phyloP scores from a whole-genome alignment of 257 asterid genomes.

The Gentiana macrophylla region DNA sequence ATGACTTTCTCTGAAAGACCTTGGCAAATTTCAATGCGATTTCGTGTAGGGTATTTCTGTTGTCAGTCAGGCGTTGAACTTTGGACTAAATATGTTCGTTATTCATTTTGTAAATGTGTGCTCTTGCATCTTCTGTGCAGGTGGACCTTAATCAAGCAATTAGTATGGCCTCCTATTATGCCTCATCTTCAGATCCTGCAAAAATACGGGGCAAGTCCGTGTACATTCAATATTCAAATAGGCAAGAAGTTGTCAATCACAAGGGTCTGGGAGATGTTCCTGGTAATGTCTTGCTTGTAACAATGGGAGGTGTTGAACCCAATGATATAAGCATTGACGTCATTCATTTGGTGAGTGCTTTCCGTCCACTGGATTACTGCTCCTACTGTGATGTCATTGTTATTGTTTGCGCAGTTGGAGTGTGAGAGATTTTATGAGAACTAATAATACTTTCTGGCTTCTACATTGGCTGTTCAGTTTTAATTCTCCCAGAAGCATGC shows the following conservation, averaged over 20 bases:
- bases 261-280: slow-evolving; percentile 80
- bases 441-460: too few species aligned
- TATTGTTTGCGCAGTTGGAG: neutral
- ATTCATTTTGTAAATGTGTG: neutral
- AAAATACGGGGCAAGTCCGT: slow-evolving; percentile 78
- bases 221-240: slow-evolving; percentile 73
- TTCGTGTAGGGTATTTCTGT: too few species aligned
- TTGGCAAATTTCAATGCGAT: too few species aligned
- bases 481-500: too few species aligned
- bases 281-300: slow-evolving; percentile 74
- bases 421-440: neutral
- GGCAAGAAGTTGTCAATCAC: slow-evolving; percentile 76
- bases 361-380: neutral
- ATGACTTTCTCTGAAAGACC: too few species aligned
- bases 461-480: too few species aligned
- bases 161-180: slow-evolving; percentile 69
- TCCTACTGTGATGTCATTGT: neutral
- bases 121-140: slow-evolving; percentile 24
- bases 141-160: slow-evolving; percentile 78
- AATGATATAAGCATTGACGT: slow-evolving; percentile 83
- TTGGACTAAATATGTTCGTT: too few species aligned
- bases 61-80: too few species aligned
- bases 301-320: slow-evolving; percentile 84
- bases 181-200: slow-evolving; percentile 82
- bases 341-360: slow-evolving; percentile 59